Conservation (phyloP, 1,284 basidiomycete species). For the Neonothopanus nambi region DNA sequence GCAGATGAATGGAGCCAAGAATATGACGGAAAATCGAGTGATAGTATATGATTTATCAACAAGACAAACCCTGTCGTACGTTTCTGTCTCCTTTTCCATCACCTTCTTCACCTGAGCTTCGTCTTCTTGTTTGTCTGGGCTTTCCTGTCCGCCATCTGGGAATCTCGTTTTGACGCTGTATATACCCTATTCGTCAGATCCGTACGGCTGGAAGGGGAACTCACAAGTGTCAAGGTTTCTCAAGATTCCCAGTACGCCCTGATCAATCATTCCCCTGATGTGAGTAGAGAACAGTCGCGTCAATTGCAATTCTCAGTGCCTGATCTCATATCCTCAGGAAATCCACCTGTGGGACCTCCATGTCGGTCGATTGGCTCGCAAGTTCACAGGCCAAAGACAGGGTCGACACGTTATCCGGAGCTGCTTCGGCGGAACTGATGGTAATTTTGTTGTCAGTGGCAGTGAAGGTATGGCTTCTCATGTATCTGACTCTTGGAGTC, state of each 20-base stretch:
- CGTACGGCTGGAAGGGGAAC: conserved; percentile 70
- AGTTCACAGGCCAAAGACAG: conserved; percentile 83
- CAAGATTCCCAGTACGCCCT: conserved; percentile 86
- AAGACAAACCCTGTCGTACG: conserved; percentile 64
- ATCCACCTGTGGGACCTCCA: conserved; percentile 85
- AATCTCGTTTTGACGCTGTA: not conserved
- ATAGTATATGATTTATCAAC: conserved; percentile 76
- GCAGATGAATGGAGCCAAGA: conserved; percentile 10
- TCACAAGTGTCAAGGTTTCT: conserved; percentile 88
- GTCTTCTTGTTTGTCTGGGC: conserved; percentile 17
- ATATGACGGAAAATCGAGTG: conserved; percentile 55
- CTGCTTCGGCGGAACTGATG: conserved; percentile 92
- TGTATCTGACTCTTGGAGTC: conserved; percentile 6
- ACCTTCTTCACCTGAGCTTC: conserved; percentile 7
- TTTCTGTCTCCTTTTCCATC: conserved; percentile 22
- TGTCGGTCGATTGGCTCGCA: conserved; percentile 68
- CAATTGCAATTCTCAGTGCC: conserved; percentile 2
- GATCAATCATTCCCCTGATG: conserved; percentile 85
- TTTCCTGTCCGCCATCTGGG: not conserved
- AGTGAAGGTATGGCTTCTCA: conserved; percentile 76
- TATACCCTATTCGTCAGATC: conserved; percentile 44
- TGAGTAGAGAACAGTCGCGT: conserved; percentile 39
- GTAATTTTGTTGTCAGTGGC: conserved; percentile 90
- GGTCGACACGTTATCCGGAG: conserved; percentile 84
- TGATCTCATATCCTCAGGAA: conserved; percentile 55